phyloP scores from a whole-genome alignment of 768 basidiomycete genomes.

The Baorangia bicolor region DNA sequence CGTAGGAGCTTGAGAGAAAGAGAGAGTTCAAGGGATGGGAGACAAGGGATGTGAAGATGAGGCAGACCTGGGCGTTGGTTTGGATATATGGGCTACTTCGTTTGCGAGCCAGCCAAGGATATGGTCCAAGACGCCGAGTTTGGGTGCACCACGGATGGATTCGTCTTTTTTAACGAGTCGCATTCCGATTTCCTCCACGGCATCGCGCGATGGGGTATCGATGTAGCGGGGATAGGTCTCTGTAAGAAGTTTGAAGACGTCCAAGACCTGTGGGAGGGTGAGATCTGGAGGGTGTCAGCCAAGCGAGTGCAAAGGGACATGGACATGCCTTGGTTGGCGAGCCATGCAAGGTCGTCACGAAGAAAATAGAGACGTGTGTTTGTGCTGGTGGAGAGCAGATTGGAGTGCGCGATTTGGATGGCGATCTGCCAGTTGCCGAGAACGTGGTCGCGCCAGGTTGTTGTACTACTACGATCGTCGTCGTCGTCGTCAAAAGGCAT shows the following conservation, averaged over 20 bases:
- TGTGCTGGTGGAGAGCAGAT: slow-evolving; percentile 52
- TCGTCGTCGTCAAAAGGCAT: slow-evolving; percentile 17
- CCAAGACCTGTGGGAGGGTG: slow-evolving; percentile 56
- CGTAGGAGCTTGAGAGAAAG: slow-evolving; percentile 44
- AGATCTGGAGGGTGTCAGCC: slow-evolving; percentile 46
- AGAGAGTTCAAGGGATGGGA: background rate
- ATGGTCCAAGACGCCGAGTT: slow-evolving; percentile 63
- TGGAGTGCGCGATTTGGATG: slow-evolving; percentile 50
- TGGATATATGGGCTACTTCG: slow-evolving; percentile 61
- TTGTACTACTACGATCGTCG: slow-evolving; percentile 29
- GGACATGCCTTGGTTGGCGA: slow-evolving; percentile 57
- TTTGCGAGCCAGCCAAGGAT: slow-evolving; percentile 73
- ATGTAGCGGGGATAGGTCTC: slow-evolving; percentile 78
- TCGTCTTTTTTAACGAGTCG: slow-evolving; percentile 66
- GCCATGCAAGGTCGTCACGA: slow-evolving; percentile 55
- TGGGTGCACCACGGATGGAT: slow-evolving; percentile 39
- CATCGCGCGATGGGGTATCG: slow-evolving; percentile 67
- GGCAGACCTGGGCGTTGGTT: slow-evolving; percentile 56
- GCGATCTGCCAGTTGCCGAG: slow-evolving; percentile 56
- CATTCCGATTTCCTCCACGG: slow-evolving; percentile 66
- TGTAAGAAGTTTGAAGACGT: slow-evolving; percentile 71
- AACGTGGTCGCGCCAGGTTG: slow-evolving; percentile 54
- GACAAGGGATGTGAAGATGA: background rate
- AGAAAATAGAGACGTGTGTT: slow-evolving; percentile 58
- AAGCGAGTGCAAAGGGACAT: background rate